Base-by-base conservation (phyloP, 1,284 basidiomycete genomes). In the Ustilago sp. region DNA sequence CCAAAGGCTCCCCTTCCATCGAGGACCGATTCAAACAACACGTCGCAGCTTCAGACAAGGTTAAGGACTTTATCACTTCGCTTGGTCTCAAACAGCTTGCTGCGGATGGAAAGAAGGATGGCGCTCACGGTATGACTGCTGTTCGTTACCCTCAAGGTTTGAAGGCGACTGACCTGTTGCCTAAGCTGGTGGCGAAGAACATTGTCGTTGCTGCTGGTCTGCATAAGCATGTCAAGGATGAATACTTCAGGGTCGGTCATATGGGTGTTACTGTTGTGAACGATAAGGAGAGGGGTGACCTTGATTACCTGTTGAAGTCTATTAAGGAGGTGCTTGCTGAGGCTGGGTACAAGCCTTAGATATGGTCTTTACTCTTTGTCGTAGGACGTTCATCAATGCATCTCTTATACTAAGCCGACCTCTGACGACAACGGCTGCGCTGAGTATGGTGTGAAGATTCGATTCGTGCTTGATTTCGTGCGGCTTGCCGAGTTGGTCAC, bases 151-250 rank as follows among this genome's bases (percentile, higher is more conserved):
- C 84, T 12, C 34, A 71, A 38, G 84, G 84, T 43, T 15, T 85
- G 50, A 79, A 82, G 68, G 83, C 84, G 9, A 66, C 71, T 34
- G 77, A 81, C 39, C 68, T 80, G 56, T 68, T 78, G 63, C 77
- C 79, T 35, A 77, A 90, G 58, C 88, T 95, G 48, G 87, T 88
- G 34, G 89, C 90, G 82, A 90, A 90, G 80, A 92, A 91, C 57
- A 89, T 99, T 65, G 90, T 98, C 45, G 91, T 94, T 48, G 94
- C 96, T 39, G 95, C 92, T 53, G 96, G 96, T 32, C 87, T 99
- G 77, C 94, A 98, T 87, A 91, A 92, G 80, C 90, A 90, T 43
- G 91, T 93, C 87, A 97, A 94, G 89, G 92, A 93, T 91, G 81
- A 78, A 88, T 89, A 82, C 78, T 68, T 83, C 79, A 76, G 81